These are phyloP conservation scores for Przewalskia tangutica DNA, from an alignment of 257 asterid species.

Conservation along the genomic window DNA sequence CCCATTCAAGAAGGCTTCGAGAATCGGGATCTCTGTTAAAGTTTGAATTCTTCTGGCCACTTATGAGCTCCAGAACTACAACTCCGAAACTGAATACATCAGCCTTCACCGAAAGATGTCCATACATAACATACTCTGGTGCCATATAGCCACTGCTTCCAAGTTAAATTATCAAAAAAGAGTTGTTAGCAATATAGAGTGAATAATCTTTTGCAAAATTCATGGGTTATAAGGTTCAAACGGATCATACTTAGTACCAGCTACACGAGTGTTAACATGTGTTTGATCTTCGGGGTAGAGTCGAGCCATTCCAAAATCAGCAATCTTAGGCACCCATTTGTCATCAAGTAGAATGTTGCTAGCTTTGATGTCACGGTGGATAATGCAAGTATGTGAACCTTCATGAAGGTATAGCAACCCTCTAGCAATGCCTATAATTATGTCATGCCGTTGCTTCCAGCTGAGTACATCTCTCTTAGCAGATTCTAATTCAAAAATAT, in stretches of 20 bases:
- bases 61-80: conserved; percentile 76
- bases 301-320: conserved; percentile 94
- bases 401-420: conserved; percentile 88
- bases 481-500: conserved; percentile 37
- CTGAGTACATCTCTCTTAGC: conserved; percentile 36
- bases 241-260: conserved; percentile 80
- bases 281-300: conserved; percentile 69
- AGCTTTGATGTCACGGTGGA: conserved; percentile 90
- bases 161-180: conserved; percentile 5
- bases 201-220: neutral
- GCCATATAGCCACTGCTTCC: conserved; percentile 94
- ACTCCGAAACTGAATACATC: conserved; percentile 96
- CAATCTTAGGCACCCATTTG: conserved; percentile 85
- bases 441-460: conserved; percentile 75
- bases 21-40: conserved; percentile 64
- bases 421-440: conserved; percentile 66
- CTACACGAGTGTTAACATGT: conserved; percentile 73
- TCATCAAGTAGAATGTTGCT: conserved; percentile 86
- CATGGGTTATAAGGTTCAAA: neutral
- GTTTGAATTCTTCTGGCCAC: conserved; percentile 76
- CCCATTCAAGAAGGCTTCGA: conserved; percentile 69
- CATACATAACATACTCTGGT: conserved; percentile 83
- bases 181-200: neutral
- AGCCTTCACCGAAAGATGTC: conserved; percentile 61
- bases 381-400: conserved; percentile 63